Percentiles rank a stretch among this genome's conserved stretches.
phyloP scores from a whole-genome alignment of 2,329 filamentous ascomycete species.

The Aspergillus cejpii region DNA sequence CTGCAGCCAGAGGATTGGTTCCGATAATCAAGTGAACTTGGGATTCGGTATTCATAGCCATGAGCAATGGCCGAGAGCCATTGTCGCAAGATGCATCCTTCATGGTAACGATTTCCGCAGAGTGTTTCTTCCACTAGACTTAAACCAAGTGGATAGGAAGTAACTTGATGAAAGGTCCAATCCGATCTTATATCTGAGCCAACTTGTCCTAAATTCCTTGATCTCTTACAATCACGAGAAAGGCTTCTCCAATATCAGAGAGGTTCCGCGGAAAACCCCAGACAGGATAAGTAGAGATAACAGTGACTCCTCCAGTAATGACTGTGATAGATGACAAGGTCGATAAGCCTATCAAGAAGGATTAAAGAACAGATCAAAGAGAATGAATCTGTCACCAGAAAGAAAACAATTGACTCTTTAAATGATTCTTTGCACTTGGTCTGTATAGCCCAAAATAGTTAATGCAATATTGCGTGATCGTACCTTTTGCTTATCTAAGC shows the following conservation, averaged over 20 bases:
- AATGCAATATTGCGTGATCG: slow-evolving; percentile 29
- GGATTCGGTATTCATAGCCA: slow-evolving; percentile 35
- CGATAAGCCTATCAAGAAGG: slow-evolving; percentile 15
- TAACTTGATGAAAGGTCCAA: not conserved
- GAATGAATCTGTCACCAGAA: not conserved
- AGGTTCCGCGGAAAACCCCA: slow-evolving; percentile 19
- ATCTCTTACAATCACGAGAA: not conserved
- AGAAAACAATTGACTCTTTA: slow-evolving; percentile 11
- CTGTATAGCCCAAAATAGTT: slow-evolving; percentile 21
- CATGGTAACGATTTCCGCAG: slow-evolving; percentile 23
- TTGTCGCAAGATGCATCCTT: slow-evolving; percentile 24
- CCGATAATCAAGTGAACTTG: slow-evolving; percentile 76
- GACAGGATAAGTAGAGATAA: slow-evolving; percentile 16
- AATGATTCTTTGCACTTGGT: slow-evolving; percentile 15
- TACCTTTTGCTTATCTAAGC: slow-evolving; percentile 18
- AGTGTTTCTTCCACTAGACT: not conserved
- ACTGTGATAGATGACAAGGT: slow-evolving; percentile 5
- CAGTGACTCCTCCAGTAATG: slow-evolving; percentile 6
- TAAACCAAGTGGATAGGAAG: not conserved
- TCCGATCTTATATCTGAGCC: not conserved
- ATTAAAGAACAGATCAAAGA: slow-evolving; percentile 8
- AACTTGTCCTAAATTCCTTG: not conserved
- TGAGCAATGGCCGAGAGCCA: slow-evolving; percentile 30
- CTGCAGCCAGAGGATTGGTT: slow-evolving; percentile 76
- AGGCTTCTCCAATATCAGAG: not conserved